Evolutionary conservation across 306 rosid species (phyloP).

Genomic region (Senna tora): DNA sequence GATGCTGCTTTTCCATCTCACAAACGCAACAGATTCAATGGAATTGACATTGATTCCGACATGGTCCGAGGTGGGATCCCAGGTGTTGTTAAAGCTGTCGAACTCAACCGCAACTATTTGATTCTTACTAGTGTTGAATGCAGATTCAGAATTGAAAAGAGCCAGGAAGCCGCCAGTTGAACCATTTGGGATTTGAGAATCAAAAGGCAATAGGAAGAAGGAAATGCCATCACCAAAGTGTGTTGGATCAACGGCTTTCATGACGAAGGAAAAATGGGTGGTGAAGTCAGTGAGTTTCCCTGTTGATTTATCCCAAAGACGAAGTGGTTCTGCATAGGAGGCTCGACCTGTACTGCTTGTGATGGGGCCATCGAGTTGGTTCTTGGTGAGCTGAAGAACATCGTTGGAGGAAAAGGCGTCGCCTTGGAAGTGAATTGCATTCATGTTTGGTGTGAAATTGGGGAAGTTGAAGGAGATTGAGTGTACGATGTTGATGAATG

Average conservation of each 20-base stretch:
- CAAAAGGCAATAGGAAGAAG: slow-evolving; percentile 66
- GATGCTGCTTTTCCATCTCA: slow-evolving; percentile 55
- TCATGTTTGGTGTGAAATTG: slow-evolving; percentile 42
- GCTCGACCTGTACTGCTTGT: slow-evolving; percentile 64
- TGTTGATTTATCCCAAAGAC: slow-evolving; percentile 56
- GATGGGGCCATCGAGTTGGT: slow-evolving; percentile 49
- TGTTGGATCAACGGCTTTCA: slow-evolving; percentile 28
- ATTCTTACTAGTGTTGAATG: slow-evolving; percentile 41
- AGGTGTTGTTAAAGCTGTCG: slow-evolving; percentile 47
- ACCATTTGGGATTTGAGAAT: slow-evolving; percentile 49
- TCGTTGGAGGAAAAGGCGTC: slow-evolving; percentile 55
- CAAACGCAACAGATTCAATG: slow-evolving; percentile 46
- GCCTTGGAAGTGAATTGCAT: slow-evolving; percentile 41
- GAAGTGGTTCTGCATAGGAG: slow-evolving; percentile 51
- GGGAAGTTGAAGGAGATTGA: slow-evolving; percentile 61
- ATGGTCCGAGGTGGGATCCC: slow-evolving; percentile 71
- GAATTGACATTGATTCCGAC: slow-evolving; percentile 74
- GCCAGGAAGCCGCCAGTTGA: slow-evolving; percentile 72
- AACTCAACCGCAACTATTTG: slow-evolving; percentile 76
- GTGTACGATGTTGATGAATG: slow-evolving; percentile 27
- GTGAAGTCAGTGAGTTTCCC: slow-evolving; percentile 59
- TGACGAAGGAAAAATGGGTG: slow-evolving; percentile 72
- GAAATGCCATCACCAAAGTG: slow-evolving; percentile 62
- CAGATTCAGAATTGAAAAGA: slow-evolving; percentile 42
- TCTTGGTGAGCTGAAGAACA: slow-evolving; percentile 66